phyloP scores from a whole-genome alignment of 306 rosid species.

The Purshia tridentata region DNA sequence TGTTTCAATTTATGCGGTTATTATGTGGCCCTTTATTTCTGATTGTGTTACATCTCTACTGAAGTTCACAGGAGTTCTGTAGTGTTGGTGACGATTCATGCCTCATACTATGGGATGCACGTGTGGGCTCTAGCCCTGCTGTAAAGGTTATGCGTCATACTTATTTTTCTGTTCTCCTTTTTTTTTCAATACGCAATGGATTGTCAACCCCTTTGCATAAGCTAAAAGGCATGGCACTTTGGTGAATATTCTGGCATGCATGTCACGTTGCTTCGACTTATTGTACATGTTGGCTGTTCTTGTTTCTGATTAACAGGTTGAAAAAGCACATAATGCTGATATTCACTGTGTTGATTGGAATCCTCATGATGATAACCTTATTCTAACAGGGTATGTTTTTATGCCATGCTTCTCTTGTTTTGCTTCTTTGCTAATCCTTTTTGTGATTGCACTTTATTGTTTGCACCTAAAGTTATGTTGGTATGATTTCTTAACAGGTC shows the following conservation, averaged over 20 bases:
- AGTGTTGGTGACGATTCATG: constrained; percentile 99
- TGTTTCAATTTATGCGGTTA: constrained; percentile 5
- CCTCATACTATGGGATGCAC: constrained; percentile 98
- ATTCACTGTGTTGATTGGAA: constrained; percentile 99
- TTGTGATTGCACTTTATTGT: neutral
- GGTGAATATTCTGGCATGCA: constrained; percentile 1
- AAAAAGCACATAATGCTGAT: constrained; percentile 96
- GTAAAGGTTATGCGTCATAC: constrained; percentile 59
- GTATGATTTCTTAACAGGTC: constrained; percentile 60
- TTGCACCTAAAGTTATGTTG: constrained; percentile 23
- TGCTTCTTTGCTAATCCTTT: constrained; percentile 5
- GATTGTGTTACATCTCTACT: constrained; percentile 38
- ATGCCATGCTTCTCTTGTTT: constrained; percentile 17
- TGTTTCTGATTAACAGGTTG: constrained; percentile 61
- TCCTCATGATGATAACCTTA: constrained; percentile 86
- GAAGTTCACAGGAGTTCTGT: constrained; percentile 97
- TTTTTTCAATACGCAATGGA: neutral
- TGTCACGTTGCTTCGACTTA: neutral
- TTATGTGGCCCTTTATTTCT: constrained; percentile 22
- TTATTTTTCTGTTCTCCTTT: neutral
- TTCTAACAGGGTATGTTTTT: constrained; percentile 73
- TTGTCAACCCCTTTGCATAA: neutral
- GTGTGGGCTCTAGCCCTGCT: constrained; percentile 78
- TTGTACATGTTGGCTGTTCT: neutral
- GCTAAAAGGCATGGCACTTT: neutral